Percentiles rank a stretch among this genome's conserved stretches.
Evolutionary conservation across 2,329 filamentous ascomycete genomes (phyloP).

Genomic region (Achaetomium macrosporum): DNA sequence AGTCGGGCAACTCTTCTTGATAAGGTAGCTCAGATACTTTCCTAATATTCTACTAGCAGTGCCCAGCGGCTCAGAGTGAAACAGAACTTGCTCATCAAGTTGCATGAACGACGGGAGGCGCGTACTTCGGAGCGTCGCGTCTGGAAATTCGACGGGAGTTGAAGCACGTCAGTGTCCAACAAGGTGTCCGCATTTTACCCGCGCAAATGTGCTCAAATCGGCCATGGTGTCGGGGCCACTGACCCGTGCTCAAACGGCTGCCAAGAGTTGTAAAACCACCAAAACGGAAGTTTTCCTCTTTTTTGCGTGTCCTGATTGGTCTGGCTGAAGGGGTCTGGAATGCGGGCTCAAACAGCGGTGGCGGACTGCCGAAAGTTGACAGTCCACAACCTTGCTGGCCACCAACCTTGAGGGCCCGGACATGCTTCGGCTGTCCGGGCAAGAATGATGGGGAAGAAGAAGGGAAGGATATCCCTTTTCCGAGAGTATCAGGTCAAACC

Average conservation of each 20-base stretch:
- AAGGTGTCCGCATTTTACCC: conserved; percentile 14
- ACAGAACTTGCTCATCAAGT: conserved; percentile 16
- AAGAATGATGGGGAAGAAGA: neutral
- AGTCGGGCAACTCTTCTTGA: neutral
- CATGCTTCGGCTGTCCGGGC: neutral
- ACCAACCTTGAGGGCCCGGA: neutral
- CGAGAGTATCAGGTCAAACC: no score
- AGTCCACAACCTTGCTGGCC: neutral
- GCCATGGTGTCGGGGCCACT: conserved; percentile 2
- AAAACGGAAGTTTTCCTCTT: conserved; percentile 21
- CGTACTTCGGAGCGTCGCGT: no score
- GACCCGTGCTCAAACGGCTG: conserved; percentile 8
- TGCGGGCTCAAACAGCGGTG: conserved; percentile 1
- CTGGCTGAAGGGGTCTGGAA: neutral
- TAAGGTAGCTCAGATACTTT: neutral
- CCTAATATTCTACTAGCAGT: neutral
- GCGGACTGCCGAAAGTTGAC: neutral
- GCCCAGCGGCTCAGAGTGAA: no score
- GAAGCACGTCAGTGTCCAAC: conserved; percentile 11
- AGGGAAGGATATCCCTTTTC: neutral
- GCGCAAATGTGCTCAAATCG: conserved; percentile 26
- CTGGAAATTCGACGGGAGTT: neutral
- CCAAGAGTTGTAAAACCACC: conserved; percentile 11
- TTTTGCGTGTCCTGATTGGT: conserved; percentile 15
- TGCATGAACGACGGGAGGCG: neutral